These are phyloP conservation scores for Dryas drummondii DNA, from an alignment of 306 rosid species.

Conservation along the genomic window DNA sequence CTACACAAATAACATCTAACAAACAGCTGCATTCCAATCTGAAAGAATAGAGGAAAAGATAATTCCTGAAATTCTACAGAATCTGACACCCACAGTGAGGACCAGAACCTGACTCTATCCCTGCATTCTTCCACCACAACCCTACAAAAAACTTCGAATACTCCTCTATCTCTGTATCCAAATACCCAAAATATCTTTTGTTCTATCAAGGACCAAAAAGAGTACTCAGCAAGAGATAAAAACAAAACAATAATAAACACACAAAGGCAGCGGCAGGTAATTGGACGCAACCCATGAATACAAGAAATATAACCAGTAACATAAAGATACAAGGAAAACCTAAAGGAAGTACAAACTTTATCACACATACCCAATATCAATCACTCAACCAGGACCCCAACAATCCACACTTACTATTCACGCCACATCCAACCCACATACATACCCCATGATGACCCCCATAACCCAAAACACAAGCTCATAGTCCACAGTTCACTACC, in stretches of 20 bases:
- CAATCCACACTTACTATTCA: neutral
- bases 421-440: neutral
- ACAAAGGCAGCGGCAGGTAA: neutral
- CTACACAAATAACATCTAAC: no score
- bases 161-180: no score
- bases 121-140: no score
- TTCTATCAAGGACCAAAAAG: neutral
- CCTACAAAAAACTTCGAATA: no score
- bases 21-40: no score
- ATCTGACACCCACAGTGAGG: no score
- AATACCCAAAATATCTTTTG: neutral
- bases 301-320: neutral
- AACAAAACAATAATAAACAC: neutral
- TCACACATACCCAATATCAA: neutral
- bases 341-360: neutral
- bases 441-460: neutral
- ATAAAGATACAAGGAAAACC: neutral
- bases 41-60: no score
- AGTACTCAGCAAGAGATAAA: neutral
- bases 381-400: neutral
- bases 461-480: neutral
- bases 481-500: neutral
- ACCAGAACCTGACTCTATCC: no score
- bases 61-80: no score
- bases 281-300: neutral